Evolutionary conservation across 495 filamentous ascomycete species (phyloP), one percentile per base, ranked within the genome.

Genomic region (Aspergillus olivimuriae): DNA sequence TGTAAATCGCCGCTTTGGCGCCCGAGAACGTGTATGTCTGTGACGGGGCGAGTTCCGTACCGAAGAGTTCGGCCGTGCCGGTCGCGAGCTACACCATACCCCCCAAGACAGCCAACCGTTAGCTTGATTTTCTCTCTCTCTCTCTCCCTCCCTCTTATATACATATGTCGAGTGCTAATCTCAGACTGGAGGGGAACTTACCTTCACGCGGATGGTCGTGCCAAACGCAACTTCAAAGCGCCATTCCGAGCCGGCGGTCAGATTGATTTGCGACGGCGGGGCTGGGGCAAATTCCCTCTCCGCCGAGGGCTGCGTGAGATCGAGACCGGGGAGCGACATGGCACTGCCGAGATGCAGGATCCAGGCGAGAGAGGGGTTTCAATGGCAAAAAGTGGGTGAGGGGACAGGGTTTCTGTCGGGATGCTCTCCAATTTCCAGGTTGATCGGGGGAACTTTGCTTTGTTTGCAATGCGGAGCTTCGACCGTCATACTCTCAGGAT

Each of bases 1-100:
- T 94, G 65, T 82, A 90, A 47, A 99, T 83, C 18, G 89, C 87
- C 24, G 85, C 82, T 63, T 94, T 94, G 26, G 77, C 81, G 15
- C 87, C 86, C 22, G 74, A 73, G 64, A 99, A 94, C 31, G 77
- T 82, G 73, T 97, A 97, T 1, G 74, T 72, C 42, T 84, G 81
- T 44, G 82, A 84, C 10, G 78, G 75, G 10, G 89, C 88, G 43
- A 99, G 84, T 65, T 97, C 90, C 37, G 89, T 92, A 58, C 94
- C 94, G 67, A 97, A 95, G 55, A 94, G 78, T 71, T 99, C 92
- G 31, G 94, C 94, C 10, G 81, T 88, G 50, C 92, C 92, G 28
- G 74, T 75, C 30, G 86, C 62, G 16, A 99, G 75, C 75, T 84
- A 52, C 20, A 33, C 34, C 43, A 14, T 42, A 45, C 24, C 51